Evolutionary conservation across 2,329 filamentous ascomycete species (phyloP), one percentile per base, ranked within the genome.

Genomic region (Aspergillus pseudonomiae): DNA sequence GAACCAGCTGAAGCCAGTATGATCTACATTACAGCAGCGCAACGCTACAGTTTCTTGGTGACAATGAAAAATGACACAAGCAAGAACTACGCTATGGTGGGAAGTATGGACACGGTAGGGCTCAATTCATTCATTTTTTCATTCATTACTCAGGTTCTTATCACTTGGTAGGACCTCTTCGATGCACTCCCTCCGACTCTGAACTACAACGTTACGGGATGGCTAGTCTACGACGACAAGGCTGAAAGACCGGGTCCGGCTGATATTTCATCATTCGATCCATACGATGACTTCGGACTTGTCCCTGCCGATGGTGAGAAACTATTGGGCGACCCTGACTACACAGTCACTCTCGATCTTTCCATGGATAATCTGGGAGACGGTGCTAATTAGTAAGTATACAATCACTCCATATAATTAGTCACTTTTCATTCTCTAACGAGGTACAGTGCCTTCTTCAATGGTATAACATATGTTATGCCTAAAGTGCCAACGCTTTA

Each of bases 241-340:
- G 81, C 74, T 0, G 57, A 65, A 0, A 66, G 75, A 30, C 66
- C 69, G 0, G 65, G 72, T n/a, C 70, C 64, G 0, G 70, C 74
- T 14, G 67, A 68, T 1, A 61, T 50, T 21, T 61, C 71, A 6
- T 67, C 68, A 55, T 88, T 93, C 52, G 79, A 89, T 21, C 84
- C 88, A 0, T 90, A 89, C 64, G 92, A 96, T 71, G 93, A 96
- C 73, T 87, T 91, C 66, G 83, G 78, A 0, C 84, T 96, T 0
- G 83, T 89, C 0, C 91, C 93, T 0, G 82, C 85, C 60, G 92
- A 96, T 72, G 84, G 86, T 53, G 80, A 87, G 75, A 79, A 83
- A 10, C 80, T 90, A 3, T 83, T 89, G 6, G 82, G 84, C 1
- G 80, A 87, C 9, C 88, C 91, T 0, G 87, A 90, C 43, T 14